A percentile compares a stretch with the other conserved stretches of the same genome.
Evolutionary conservation across 257 asterid species (phyloP).

Genomic region (Cynanchum wilfordii): DNA sequence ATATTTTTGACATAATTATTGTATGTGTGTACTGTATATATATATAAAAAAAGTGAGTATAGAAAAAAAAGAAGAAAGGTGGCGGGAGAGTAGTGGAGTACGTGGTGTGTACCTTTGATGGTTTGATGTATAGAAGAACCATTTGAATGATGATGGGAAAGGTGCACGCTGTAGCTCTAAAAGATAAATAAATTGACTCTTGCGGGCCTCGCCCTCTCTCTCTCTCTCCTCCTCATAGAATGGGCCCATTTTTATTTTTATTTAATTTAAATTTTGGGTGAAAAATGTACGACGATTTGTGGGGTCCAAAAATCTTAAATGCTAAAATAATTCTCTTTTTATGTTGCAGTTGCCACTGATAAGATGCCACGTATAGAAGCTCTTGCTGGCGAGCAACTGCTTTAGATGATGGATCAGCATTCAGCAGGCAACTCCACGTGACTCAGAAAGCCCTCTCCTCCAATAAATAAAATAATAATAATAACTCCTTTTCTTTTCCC

Average conservation of each 20-base stretch:
- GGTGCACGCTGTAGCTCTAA: neutral
- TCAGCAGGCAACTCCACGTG: constrained; percentile 13
- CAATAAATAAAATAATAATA: too few species aligned
- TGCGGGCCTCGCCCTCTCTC: neutral
- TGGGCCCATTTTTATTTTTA: neutral
- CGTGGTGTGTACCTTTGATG: too few species aligned
- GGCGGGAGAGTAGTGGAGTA: too few species aligned
- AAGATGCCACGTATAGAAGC: constrained; percentile 8
- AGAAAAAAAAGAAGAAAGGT: too few species aligned
- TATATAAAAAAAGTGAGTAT: too few species aligned
- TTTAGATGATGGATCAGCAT: constrained; percentile 3
- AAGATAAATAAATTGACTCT: neutral
- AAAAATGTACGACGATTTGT: constrained; percentile 14
- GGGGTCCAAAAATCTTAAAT: constrained; percentile 18
- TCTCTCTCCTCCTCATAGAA: too few species aligned
- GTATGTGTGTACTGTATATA: too few species aligned
- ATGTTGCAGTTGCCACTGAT: neutral
- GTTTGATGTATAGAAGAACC: neutral
- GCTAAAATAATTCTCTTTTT: neutral
- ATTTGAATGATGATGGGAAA: neutral
- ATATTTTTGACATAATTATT: too few species aligned
- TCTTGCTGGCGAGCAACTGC: constrained; percentile 18
- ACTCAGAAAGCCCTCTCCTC: neutral
- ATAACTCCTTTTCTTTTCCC: too few species aligned
- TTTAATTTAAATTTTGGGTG: too few species aligned